These are phyloP conservation scores for Dipodascus albidus DNA, from an alignment of 805 yeast species.

Conservation along the genomic window DNA sequence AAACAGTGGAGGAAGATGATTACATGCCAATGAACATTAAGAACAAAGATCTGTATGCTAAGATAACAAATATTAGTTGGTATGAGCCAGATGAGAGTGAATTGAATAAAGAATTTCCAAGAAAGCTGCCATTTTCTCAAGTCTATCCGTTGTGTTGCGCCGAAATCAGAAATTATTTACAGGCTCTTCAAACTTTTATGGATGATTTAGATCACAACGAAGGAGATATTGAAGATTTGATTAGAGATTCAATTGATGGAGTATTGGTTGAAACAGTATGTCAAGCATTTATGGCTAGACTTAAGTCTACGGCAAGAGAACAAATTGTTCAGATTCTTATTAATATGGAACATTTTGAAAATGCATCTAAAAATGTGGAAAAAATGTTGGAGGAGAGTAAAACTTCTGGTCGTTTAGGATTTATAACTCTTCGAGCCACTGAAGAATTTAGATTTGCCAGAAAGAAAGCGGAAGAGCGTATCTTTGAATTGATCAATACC, in stretches of 20 bases:
- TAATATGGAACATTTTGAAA: slow-evolving; percentile 76
- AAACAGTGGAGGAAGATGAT: slow-evolving; percentile 63
- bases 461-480: slow-evolving; percentile 62
- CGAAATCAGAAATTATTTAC: slow-evolving; percentile 53
- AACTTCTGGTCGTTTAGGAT: slow-evolving; percentile 26
- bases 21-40: slow-evolving; percentile 77
- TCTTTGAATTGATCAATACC: slow-evolving; percentile 72
- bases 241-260: slow-evolving; percentile 51
- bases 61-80: slow-evolving; percentile 60
- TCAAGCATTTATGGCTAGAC: slow-evolving; percentile 45
- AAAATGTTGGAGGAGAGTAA: slow-evolving; percentile 29
- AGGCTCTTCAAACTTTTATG: slow-evolving; percentile 52
- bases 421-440: slow-evolving; percentile 40
- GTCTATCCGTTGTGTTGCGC: slow-evolving; percentile 82
- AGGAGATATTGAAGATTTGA: slow-evolving; percentile 46
- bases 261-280: slow-evolving; percentile 61
- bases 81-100: slow-evolving; percentile 42
- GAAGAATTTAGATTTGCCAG: slow-evolving; percentile 46
- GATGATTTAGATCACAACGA: slow-evolving; percentile 51
- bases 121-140: slow-evolving; percentile 76
- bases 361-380: slow-evolving; percentile 58
- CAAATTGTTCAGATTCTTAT: slow-evolving; percentile 82
- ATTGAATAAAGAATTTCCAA: slow-evolving; percentile 34
- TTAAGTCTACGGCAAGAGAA: slow-evolving; percentile 70
- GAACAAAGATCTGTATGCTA: slow-evolving; percentile 46